Evolutionary conservation across 208 protist species (phyloP), one percentile per base, ranked within the genome.

Genomic region (Porcisia hertigi): DNA sequence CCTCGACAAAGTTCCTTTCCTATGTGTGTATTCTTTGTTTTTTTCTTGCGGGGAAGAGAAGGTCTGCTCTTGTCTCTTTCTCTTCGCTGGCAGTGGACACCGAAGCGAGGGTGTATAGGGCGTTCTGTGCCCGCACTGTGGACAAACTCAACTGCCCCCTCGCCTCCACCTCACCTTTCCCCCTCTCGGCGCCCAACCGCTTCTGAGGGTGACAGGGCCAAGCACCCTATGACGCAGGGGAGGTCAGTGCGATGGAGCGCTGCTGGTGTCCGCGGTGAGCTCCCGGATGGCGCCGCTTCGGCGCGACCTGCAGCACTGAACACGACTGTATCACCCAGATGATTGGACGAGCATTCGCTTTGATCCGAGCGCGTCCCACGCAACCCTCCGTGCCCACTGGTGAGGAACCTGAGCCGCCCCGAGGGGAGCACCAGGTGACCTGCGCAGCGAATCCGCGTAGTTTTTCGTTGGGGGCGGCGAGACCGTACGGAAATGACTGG

Each of bases 1-100:
- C 43, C 34, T n/a, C 18, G 8, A 36, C 12, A 18, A 43, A 39
- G 34, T 49, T 9, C 25, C 39, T 36, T 36, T 6, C 20, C 23
- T 36, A 3, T 47, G 36, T 49, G 34, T 12, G 62, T 16, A 67
- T 49, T 72, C 75, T 72, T 77, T 60, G 73, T 53, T 59, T 16
- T n/a, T 59, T 59, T 63, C 25, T 41, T 5, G n/a, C n/a, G n/a
- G n/a, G n/a, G n/a, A n/a, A n/a, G n/a, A n/a, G n/a, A n/a, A n/a
- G n/a, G n/a, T 1, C 20, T 58, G 30, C 11, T 65, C 41, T 18
- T 16, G 25, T 25, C 39, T 66, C 16, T 39, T 16, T 20, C 36
- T n/a, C 23, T 36, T 18, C 58, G 9, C 23, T 62, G 23, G 34
- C 25, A 8, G 25, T 49, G 23, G 18, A 67, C 62, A 49, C 23